A percentile compares a stretch with the other conserved stretches of the same genome.
phyloP scores from a whole-genome alignment of 768 basidiomycete species.

The Mycena indigotica region DNA sequence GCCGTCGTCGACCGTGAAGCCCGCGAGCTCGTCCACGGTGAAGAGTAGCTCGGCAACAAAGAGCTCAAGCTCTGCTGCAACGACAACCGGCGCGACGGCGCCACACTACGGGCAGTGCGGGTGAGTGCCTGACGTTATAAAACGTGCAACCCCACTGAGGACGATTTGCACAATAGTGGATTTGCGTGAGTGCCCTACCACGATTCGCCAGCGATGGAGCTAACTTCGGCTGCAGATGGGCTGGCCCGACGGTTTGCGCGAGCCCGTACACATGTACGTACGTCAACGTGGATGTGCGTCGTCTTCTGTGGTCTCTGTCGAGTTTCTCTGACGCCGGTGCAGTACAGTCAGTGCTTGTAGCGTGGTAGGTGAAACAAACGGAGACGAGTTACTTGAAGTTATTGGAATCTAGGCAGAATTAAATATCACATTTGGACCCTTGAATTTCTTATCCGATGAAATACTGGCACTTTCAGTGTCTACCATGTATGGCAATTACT shows the following conservation, averaged over 20 bases:
- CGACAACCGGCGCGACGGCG: slow-evolving; percentile 34
- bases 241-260: slow-evolving; percentile 19
- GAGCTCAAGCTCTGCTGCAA: slow-evolving; percentile 22
- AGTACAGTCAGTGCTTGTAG: slow-evolving; percentile 20
- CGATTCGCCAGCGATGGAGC: neutral
- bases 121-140: slow-evolving; percentile 28
- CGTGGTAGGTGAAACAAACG: too few species aligned
- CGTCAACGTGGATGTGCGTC: slow-evolving; percentile 8
- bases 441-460: too few species aligned
- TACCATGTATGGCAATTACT: too few species aligned
- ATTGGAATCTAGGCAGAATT: too few species aligned
- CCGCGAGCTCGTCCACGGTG: slow-evolving; percentile 17
- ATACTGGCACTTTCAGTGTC: too few species aligned
- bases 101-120: slow-evolving; percentile 48
- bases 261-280: slow-evolving; percentile 10
- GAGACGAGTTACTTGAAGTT: too few species aligned
- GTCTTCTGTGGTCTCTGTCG: neutral
- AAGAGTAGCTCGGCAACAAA: slow-evolving; percentile 17
- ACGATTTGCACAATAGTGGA: neutral
- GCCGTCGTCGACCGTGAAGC: slow-evolving; percentile 8
- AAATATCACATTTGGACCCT: too few species aligned
- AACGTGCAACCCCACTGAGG: neutral
- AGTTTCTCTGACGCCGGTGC: neutral
- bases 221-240: slow-evolving; percentile 5
- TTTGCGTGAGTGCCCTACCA: slow-evolving; percentile 6